Percentiles rank a stretch among this genome's conserved stretches.
Conservation (phyloP, 2,329 filamentous ascomycete species). For the Exophiala mesophila region DNA sequence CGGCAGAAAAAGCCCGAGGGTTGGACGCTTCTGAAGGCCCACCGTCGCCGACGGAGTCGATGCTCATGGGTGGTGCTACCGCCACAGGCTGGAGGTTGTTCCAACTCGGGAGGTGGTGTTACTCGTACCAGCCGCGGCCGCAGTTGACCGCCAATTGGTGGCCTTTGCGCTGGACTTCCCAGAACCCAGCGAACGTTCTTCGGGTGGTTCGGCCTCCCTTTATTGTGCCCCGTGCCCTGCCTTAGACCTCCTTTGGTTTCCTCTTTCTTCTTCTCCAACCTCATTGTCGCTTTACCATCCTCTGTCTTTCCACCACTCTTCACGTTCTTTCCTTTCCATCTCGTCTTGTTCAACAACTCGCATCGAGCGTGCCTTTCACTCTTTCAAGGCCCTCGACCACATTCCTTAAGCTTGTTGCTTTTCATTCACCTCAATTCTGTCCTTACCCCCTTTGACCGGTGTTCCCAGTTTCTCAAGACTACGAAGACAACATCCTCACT, state of each 20-base stretch:
- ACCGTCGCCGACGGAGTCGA: no score
- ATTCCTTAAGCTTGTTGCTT: conserved; percentile 28
- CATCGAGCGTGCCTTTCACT: conserved; percentile 47
- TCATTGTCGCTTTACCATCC: conserved; percentile 26
- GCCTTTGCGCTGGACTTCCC: background rate
- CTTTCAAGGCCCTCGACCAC: conserved; percentile 47
- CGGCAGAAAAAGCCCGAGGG: background rate
- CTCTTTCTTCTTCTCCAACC: conserved; percentile 31
- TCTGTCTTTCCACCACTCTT: no score
- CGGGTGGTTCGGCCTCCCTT: conserved; percentile 4
- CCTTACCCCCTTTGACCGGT: conserved; percentile 16
- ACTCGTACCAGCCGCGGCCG: background rate
- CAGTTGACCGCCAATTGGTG: background rate
- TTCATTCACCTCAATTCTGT: conserved; percentile 19
- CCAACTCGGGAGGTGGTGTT: background rate
- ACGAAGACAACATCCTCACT: conserved; percentile 10
- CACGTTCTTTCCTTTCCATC: conserved; percentile 25
- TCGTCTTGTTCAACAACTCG: conserved; percentile 26
- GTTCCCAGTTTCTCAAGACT: no score
- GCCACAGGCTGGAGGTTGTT: background rate
- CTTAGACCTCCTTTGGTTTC: conserved; percentile 18
- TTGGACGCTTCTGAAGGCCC: no score
- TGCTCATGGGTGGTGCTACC: background rate
- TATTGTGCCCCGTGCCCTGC: conserved; percentile 4
- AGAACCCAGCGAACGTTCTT: background rate